A percentile compares a stretch with the other conserved stretches of the same genome.
These are phyloP conservation scores for Clitocybe nebularis DNA, from an alignment of 1,284 basidiomycete genomes.

Conservation along the genomic window DNA sequence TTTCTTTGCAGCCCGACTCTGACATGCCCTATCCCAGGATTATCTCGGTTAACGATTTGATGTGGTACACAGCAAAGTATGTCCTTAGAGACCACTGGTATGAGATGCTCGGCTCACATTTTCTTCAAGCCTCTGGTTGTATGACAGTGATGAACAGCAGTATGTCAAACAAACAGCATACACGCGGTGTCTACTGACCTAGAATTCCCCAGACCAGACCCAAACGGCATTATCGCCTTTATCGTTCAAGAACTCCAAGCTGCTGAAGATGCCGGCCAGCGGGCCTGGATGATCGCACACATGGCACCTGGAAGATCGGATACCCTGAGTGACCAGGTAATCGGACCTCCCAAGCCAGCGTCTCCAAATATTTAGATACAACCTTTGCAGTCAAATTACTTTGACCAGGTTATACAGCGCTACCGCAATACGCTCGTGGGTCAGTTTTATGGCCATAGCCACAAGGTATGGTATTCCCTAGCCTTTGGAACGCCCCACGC, in stretches of 20 bases:
- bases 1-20: not conserved
- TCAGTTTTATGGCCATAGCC: conserved; percentile 38
- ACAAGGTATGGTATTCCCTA: conserved; percentile 24
- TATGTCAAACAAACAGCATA: no score
- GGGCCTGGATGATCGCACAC: conserved; percentile 52
- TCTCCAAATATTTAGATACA: not conserved
- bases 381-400: conserved; percentile 45
- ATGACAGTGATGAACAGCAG: conserved; percentile 42
- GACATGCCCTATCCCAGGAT: conserved; percentile 29
- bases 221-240: conserved; percentile 34
- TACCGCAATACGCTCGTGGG: conserved; percentile 55
- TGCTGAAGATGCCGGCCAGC: conserved; percentile 49
- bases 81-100: not conserved
- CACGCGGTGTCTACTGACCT: not conserved
- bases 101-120: not conserved
- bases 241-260: conserved; percentile 47
- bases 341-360: not conserved
- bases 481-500: no score
- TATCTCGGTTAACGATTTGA: conserved; percentile 54
- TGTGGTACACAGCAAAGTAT: conserved; percentile 54
- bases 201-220: conserved; percentile 27
- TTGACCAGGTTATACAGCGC: conserved; percentile 53
- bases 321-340: conserved; percentile 41
- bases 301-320: conserved; percentile 48
- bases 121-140: conserved; percentile 44